These are phyloP conservation scores for Primulina eburnea DNA, from an alignment of 257 asterid genomes.

Conservation along the genomic window DNA sequence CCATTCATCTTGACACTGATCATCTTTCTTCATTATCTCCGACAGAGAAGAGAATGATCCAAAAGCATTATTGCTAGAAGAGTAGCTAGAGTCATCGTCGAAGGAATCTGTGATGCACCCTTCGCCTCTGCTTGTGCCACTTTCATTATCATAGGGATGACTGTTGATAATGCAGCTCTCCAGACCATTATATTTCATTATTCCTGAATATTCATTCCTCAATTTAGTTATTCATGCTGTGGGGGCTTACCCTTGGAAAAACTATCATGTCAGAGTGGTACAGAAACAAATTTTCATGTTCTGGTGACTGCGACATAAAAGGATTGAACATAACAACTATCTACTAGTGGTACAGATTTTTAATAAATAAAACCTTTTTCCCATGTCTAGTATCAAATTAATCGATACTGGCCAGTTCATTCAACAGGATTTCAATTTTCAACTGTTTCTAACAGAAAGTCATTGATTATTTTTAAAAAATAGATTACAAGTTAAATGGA, in stretches of 20 bases:
- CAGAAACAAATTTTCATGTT: not conserved
- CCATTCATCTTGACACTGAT: constrained; percentile 48
- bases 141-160: constrained; percentile 54
- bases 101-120: constrained; percentile 67
- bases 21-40: constrained; percentile 62
- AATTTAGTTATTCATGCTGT: not conserved
- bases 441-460: too few relatives aligned
- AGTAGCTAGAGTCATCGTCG: constrained; percentile 81
- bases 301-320: not conserved
- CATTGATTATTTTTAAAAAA: too few relatives aligned
- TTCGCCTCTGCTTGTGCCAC: constrained; percentile 72
- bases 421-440: not conserved
- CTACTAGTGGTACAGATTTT: too few relatives aligned
- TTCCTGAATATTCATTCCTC: constrained; percentile 32
- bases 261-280: not conserved
- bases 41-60: constrained; percentile 76
- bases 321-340: not conserved
- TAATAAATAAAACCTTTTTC: too few relatives aligned
- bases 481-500: too few relatives aligned
- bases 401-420: too few relatives aligned
- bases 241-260: not conserved
- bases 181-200: constrained; percentile 82
- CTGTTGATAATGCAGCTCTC: constrained; percentile 76
- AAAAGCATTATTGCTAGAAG: constrained; percentile 65
- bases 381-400: too few relatives aligned